phyloP scores from a whole-genome alignment of 2,329 filamentous ascomycete species.

The Dothideomycetes sp. region DNA sequence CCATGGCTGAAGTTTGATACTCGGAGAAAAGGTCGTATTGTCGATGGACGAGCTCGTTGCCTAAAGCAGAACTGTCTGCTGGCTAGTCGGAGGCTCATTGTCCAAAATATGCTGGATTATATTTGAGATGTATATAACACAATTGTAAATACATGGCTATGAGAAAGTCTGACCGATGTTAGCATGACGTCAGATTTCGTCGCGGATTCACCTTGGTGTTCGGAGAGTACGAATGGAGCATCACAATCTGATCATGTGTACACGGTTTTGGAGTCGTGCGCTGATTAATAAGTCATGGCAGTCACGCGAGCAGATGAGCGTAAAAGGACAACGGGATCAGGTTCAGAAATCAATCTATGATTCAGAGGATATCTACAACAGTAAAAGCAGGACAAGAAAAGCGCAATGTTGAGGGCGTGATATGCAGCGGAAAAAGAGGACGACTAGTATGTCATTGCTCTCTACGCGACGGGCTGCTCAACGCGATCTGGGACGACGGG shows the following conservation, averaged over 20 bases:
- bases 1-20: constrained; percentile 2
- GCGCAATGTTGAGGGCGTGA: not conserved
- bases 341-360: constrained; percentile 7
- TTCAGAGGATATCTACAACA: constrained; percentile 15
- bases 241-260: no score
- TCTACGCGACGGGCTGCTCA: constrained; percentile 24
- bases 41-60: not conserved
- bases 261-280: no score
- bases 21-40: not conserved
- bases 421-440: not conserved
- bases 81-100: constrained; percentile 7
- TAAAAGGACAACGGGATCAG: no score
- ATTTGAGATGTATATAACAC: no score
- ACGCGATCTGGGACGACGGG: constrained; percentile 51
- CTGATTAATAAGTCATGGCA: no score
- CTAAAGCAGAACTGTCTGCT: not conserved
- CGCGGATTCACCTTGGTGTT: no score
- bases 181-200: constrained; percentile 8
- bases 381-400: constrained; percentile 2
- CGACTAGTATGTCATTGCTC: not conserved
- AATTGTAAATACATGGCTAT: no score
- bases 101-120: no score
- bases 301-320: no score
- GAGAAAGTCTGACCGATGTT: constrained; percentile 6
- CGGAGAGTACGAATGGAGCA: no score